A percentile compares a stretch with the other conserved stretches of the same genome.
These are phyloP conservation scores for Quaeritorhiza haematococci DNA, from an alignment of 371 early-diverging fungal genomes.

Conservation along the genomic window DNA sequence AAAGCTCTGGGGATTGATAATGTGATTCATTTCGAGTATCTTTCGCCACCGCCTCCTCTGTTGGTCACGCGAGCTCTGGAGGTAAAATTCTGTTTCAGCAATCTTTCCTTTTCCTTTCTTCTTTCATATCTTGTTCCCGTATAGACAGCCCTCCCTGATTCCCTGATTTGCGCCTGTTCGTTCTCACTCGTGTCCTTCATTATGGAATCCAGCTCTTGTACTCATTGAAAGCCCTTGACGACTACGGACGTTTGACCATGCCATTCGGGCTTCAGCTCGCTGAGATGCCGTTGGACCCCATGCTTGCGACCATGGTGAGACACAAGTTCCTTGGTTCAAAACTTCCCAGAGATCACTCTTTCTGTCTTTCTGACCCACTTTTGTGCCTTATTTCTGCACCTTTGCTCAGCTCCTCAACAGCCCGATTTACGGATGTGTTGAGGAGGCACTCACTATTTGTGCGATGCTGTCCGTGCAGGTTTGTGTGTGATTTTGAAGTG, in stretches of 20 bases:
- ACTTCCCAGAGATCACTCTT: background rate
- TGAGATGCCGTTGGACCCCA: slow-evolving; percentile 77
- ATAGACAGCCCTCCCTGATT: no score
- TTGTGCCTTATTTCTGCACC: background rate
- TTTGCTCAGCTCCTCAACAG: slow-evolving; percentile 54
- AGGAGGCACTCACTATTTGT: slow-evolving; percentile 76
- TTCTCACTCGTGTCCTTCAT: background rate
- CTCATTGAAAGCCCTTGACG: slow-evolving; percentile 70
- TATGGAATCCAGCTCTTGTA: slow-evolving; percentile 44
- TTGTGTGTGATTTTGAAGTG: background rate
- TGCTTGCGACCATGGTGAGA: slow-evolving; percentile 62
- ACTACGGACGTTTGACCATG: slow-evolving; percentile 67
- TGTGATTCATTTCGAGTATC: slow-evolving; percentile 70
- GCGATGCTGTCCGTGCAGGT: slow-evolving; percentile 79
- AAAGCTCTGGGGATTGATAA: slow-evolving; percentile 77
- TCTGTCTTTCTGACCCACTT: background rate
- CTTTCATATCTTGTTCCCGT: no score
- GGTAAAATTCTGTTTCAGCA: slow-evolving; percentile 14
- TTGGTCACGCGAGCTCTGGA: slow-evolving; percentile 64
- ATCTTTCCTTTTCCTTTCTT: background rate
- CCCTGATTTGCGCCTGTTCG: background rate
- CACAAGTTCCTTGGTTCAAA: background rate
- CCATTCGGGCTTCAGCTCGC: slow-evolving; percentile 75
- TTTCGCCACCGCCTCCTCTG: slow-evolving; percentile 62
- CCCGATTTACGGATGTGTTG: slow-evolving; percentile 60